phyloP scores from a whole-genome alignment of 2,329 filamentous ascomycete genomes.

The Colletotrichum lupini region DNA sequence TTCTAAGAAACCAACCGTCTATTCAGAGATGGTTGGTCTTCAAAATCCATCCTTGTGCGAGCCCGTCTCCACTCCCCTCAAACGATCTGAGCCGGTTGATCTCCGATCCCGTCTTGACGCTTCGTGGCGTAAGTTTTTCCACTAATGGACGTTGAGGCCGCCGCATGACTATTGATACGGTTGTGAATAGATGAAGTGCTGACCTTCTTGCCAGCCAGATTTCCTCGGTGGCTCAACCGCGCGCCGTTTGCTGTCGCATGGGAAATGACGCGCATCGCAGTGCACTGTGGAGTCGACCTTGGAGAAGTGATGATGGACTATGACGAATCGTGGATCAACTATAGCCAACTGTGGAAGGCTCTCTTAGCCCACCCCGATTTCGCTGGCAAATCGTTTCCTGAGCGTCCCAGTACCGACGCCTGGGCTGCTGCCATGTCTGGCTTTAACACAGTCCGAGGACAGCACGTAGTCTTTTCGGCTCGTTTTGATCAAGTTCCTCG shows the following conservation, averaged over 20 bases:
- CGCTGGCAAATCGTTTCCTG: conserved; percentile 58
- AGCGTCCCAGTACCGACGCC: conserved; percentile 52
- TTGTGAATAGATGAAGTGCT: not conserved
- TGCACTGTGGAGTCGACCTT: conserved; percentile 57
- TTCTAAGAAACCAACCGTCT: not conserved
- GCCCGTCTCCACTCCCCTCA: not conserved
- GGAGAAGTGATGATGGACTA: conserved; percentile 49
- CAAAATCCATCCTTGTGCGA: not conserved
- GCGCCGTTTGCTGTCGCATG: conserved; percentile 63
- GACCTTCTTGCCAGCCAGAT: conserved; percentile 6
- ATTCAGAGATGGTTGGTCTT: not conserved
- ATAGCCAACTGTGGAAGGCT: conserved; percentile 53
- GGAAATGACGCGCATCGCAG: conserved; percentile 62
- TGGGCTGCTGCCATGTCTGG: conserved; percentile 57
- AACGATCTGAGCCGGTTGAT: conserved; percentile 7
- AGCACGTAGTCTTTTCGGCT: conserved; percentile 54
- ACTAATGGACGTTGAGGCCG: not conserved
- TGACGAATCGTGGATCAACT: conserved; percentile 54
- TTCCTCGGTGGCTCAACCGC: conserved; percentile 43
- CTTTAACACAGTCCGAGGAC: conserved; percentile 48
- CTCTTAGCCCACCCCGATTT: conserved; percentile 55
- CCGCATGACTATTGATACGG: not conserved
- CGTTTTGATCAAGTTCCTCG: conserved; percentile 26
- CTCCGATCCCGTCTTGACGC: conserved; percentile 21
- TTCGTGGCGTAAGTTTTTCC: conserved; percentile 1